A percentile compares a stretch with the other conserved stretches of the same genome.
Conservation (phyloP, 345 rosid genomes). For the Crucihimalaya himalaica region DNA sequence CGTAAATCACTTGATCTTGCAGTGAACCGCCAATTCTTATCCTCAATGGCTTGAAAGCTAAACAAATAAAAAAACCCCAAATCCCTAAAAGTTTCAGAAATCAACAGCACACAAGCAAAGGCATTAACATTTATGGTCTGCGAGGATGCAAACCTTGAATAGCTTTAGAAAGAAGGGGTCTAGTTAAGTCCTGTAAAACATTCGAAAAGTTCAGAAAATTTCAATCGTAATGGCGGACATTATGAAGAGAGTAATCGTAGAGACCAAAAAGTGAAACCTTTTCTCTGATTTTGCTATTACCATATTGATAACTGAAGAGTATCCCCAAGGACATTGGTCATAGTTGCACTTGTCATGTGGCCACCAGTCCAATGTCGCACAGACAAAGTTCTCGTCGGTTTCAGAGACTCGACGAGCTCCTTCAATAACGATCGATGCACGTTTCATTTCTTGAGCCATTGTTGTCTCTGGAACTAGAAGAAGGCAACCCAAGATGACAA, state of each 20-base stretch:
- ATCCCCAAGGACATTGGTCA: slow-evolving; percentile 87
- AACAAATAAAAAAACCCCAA: slow-evolving; percentile 13
- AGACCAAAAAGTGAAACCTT: neutral
- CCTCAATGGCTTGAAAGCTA: slow-evolving; percentile 80
- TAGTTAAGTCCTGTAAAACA: slow-evolving; percentile 72
- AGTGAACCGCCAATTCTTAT: slow-evolving; percentile 94
- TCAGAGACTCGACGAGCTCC: slow-evolving; percentile 54
- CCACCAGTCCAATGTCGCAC: slow-evolving; percentile 99
- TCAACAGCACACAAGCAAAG: slow-evolving; percentile 2
- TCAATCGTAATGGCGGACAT: neutral
- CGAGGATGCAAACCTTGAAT: slow-evolving; percentile 57
- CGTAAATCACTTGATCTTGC: slow-evolving; percentile 89
- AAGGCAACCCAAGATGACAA: slow-evolving; percentile 47
- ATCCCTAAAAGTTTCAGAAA: slow-evolving; percentile 2
- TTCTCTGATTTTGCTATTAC: slow-evolving; percentile 41
- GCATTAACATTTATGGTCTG: neutral
- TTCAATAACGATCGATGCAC: slow-evolving; percentile 52
- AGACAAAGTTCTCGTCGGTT: slow-evolving; percentile 77
- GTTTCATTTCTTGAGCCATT: slow-evolving; percentile 49
- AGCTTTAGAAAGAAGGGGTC: slow-evolving; percentile 76
- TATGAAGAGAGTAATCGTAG: neutral
- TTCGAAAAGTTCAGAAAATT: neutral
- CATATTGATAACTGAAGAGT: slow-evolving; percentile 78
- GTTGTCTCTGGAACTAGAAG: slow-evolving; percentile 39
- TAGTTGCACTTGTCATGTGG: slow-evolving; percentile 97